A percentile compares a stretch with the other conserved stretches of the same genome.
Conservation (phyloP, 345 rosid species). For the Eucalyptus sideroxylon region DNA sequence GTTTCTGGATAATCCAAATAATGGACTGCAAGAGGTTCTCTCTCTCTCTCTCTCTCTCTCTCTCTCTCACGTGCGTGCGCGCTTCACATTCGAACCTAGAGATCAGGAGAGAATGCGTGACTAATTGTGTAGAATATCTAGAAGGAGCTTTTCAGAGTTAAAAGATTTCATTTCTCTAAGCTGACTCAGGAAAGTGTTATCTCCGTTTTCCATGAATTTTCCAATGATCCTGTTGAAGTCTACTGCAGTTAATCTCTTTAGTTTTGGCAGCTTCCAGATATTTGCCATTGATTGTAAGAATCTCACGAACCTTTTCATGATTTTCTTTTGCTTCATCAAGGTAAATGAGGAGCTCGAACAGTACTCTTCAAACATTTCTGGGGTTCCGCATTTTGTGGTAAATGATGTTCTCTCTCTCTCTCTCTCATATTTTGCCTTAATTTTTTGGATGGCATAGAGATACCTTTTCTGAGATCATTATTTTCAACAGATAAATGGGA, state of each 20-base stretch:
- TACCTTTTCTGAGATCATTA: not conserved
- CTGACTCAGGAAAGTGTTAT: not conserved
- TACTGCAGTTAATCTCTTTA: not conserved
- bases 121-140: not conserved
- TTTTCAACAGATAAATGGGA: constrained; percentile 66
- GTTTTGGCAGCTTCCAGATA: not conserved
- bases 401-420: not conserved
- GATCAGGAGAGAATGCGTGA: not conserved
- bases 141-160: not conserved
- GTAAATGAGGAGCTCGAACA: constrained; percentile 57
- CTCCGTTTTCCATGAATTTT: not conserved
- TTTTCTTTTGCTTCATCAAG: constrained; percentile 15
- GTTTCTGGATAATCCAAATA: constrained; percentile 66
- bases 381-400: constrained; percentile 83
- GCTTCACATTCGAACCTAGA: not conserved
- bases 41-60: not conserved
- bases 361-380: constrained; percentile 43
- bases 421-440: not conserved
- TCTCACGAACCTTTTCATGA: not conserved
- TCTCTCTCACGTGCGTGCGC: no score
- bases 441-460: not conserved
- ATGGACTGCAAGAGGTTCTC: constrained; percentile 49
- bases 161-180: not conserved
- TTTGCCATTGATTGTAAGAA: not conserved
- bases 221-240: not conserved